Percentiles rank a stretch among this genome's conserved stretches.
Conservation (phyloP, 2,329 filamentous ascomycete genomes). For the Diplodia sapinea region DNA sequence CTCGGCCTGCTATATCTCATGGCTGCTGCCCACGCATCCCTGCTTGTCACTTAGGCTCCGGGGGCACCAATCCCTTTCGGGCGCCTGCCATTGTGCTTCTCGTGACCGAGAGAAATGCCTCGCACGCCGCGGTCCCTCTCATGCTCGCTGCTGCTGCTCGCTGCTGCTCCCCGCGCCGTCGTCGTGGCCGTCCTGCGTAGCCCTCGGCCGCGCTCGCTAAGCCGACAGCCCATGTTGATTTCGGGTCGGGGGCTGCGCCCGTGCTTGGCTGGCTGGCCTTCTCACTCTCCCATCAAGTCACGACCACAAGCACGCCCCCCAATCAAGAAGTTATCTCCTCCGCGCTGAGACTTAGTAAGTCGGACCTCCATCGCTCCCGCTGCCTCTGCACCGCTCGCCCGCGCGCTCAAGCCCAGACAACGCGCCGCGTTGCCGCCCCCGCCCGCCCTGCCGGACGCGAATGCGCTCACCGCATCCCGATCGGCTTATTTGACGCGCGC, state of each 20-base stretch:
- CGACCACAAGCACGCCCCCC: constrained; percentile 27
- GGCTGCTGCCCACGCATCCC: constrained; percentile 27
- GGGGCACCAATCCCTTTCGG: constrained; percentile 29
- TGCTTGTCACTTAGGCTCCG: constrained; percentile 25
- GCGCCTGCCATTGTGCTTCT: constrained; percentile 29
- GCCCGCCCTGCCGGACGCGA: constrained; percentile 25
- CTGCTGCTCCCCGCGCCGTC: background rate
- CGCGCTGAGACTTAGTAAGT: constrained; percentile 32
- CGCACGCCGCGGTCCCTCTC: constrained; percentile 19
- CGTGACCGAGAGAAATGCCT: constrained; percentile 28
- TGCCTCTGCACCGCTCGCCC: constrained; percentile 13
- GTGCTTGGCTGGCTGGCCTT: constrained; percentile 18
- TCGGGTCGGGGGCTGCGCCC: constrained; percentile 1
- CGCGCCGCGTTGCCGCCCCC: constrained; percentile 10
- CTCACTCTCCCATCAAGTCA: constrained; percentile 28
- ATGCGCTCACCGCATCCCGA: constrained; percentile 32
- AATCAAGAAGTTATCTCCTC: constrained; percentile 29
- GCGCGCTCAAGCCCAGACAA: constrained; percentile 11
- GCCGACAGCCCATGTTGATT: constrained; percentile 9
- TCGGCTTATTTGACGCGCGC: constrained; percentile 31
- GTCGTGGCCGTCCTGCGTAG: constrained; percentile 13
- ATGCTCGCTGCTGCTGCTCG: background rate
- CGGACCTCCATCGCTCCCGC: constrained; percentile 18
- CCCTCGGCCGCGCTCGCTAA: constrained; percentile 13
- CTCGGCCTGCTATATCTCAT: constrained; percentile 21